Conservation (phyloP, 208 protist species). For the Angomonas desouzai region DNA sequence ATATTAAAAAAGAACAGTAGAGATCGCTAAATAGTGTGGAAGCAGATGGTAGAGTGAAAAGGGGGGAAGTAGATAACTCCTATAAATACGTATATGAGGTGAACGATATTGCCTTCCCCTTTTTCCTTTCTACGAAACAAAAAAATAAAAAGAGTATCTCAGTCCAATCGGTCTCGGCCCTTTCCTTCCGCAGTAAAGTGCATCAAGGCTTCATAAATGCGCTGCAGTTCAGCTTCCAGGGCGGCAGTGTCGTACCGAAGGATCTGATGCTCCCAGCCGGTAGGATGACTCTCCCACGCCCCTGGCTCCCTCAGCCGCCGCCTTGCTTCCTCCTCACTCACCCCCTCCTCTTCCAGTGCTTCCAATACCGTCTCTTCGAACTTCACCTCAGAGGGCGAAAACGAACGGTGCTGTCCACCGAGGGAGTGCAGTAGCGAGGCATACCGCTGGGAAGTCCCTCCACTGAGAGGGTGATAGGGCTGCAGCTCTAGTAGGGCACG, state of each 20-base stretch:
- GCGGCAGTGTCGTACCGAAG: neutral
- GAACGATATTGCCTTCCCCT: too few species aligned
- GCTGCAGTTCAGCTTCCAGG: neutral
- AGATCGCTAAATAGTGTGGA: too few species aligned
- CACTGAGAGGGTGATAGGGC: slow-evolving; percentile 24
- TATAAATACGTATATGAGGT: neutral
- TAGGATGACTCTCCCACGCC: neutral
- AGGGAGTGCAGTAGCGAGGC: slow-evolving; percentile 10
- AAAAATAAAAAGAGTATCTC: too few species aligned
- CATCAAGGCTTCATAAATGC: neutral
- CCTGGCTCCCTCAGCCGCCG: slow-evolving; percentile 17
- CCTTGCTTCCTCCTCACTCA: slow-evolving; percentile 9
- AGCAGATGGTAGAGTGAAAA: neutral
- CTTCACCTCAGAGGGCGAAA: slow-evolving; percentile 25
- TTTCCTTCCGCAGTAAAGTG: neutral
- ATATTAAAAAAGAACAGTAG: neutral
- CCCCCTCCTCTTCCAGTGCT: slow-evolving; percentile 13
- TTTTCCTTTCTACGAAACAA: too few species aligned
- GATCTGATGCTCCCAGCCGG: neutral
- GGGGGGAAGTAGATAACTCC: neutral
- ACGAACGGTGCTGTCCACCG: slow-evolving; percentile 19
- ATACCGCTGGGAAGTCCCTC: slow-evolving; percentile 11
- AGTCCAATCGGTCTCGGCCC: too few species aligned
- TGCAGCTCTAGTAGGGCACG: slow-evolving; percentile 36
- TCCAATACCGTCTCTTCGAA: slow-evolving; percentile 10